These are phyloP conservation scores for Albugo candida DNA, from an alignment of 352 stramenopile species.

Conservation along the genomic window DNA sequence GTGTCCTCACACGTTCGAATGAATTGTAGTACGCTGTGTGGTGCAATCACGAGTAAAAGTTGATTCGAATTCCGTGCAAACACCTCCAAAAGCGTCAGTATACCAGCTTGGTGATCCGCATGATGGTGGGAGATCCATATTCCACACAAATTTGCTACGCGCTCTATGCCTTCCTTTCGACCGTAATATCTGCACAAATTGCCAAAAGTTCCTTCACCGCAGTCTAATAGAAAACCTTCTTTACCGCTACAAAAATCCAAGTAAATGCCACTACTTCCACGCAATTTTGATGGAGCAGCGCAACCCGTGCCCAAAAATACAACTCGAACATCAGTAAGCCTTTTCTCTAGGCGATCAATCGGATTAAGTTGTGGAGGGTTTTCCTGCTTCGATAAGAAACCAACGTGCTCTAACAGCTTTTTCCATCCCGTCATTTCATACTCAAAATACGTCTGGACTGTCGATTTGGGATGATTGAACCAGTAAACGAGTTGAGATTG, in stretches of 20 bases:
- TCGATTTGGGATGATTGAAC: too few relatives aligned
- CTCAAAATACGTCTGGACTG: too few relatives aligned
- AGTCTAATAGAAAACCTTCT: slow-evolving; percentile 86
- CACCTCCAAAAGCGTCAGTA: slow-evolving; percentile 77
- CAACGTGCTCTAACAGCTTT: slow-evolving; percentile 10
- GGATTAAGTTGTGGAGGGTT: slow-evolving; percentile 4
- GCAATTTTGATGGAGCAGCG: slow-evolving; percentile 94
- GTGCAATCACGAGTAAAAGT: slow-evolving; percentile 23
- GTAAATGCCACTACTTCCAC: slow-evolving; percentile 94
- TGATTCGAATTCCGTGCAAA: slow-evolving; percentile 24
- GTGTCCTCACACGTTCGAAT: slow-evolving; percentile 27
- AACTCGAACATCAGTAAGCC: slow-evolving; percentile 23
- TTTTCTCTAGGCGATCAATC: too few relatives aligned
- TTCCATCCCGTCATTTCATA: slow-evolving; percentile 2
- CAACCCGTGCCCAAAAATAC: slow-evolving; percentile 94
- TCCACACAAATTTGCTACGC: slow-evolving; percentile 56
- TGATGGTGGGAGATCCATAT: slow-evolving; percentile 97
- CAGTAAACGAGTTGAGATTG: slow-evolving; percentile 1
- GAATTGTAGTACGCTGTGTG: slow-evolving; percentile 33
- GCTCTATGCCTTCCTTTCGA: slow-evolving; percentile 7
- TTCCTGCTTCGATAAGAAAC: slow-evolving; percentile 24
- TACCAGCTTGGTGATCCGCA: slow-evolving; percentile 92
- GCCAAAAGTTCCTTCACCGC: slow-evolving; percentile 88
- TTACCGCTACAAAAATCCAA: slow-evolving; percentile 41
- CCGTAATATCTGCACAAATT: slow-evolving; percentile 66